Base-by-base conservation (phyloP, 2,329 filamentous ascomycete species). In the Beauveria sp. region DNA sequence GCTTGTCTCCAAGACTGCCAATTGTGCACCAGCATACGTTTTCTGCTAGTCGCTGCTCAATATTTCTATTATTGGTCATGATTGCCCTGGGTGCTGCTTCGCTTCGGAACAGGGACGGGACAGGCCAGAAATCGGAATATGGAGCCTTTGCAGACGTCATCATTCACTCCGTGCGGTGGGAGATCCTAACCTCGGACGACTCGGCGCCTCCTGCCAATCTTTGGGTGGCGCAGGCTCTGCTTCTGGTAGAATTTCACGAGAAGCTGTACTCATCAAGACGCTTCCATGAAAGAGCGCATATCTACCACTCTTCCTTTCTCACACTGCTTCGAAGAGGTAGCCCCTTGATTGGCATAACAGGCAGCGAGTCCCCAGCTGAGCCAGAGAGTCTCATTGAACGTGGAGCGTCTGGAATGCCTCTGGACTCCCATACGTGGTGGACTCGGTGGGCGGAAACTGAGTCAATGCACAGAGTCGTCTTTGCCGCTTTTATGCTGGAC, bases 11-110 rank as follows among this genome's bases (percentile, higher is more conserved):
- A 8, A 90, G 96, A 65, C 77, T 96, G 59, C 93, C 93, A 10
- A 93, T 97, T 62, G 79, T 96, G 45, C 92, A 96, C 70, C 89
- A 91, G 68, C 90, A 91, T 1, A 96, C 91, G 0, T 97, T 96
- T 72, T 88, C 86, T 4, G 84, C 89, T 7, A 88, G 91, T 66
- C 85, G 86, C n/a, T 93, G 90, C 53, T 87, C 89, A 0, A 86
- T 91, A 64, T 79, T 92, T 42, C 80, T 96, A 3, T 76, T 96
- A 30, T 79, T 96, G 60, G 86, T 89, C 18, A 91, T 96, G 77
- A 87, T 96, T 70, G 88, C 90, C 5, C 85, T 96, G 42, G 92
- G 92, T 3, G 92, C 91, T 7, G 87, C 88, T 1, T 93, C 90
- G 51, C 76, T 95, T 34, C 87, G 92, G 66, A 86, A 85, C 47